Evolutionary conservation across 805 yeast genomes (phyloP).

Genomic region (Ogataea ganodermae): DNA sequence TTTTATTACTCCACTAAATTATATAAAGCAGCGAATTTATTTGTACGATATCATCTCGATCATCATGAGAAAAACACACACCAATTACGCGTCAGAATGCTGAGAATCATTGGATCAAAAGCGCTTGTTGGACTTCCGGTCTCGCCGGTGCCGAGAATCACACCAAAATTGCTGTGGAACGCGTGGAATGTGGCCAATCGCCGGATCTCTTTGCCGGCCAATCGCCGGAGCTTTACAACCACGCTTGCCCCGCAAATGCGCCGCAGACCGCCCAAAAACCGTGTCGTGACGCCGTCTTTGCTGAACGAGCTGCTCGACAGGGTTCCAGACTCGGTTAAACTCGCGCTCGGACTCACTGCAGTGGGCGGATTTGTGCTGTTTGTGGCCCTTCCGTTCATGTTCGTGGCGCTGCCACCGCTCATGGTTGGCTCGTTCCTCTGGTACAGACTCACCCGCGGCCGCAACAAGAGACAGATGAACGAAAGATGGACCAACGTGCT

Average conservation of each 20-base stretch:
- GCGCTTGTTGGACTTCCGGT: neutral
- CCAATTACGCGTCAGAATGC: neutral
- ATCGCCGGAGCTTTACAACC: neutral
- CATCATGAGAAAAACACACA: neutral
- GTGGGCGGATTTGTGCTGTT: conserved; percentile 32
- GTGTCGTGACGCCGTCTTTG: conserved; percentile 19
- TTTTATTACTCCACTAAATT: neutral
- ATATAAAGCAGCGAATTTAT: neutral
- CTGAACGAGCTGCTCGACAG: conserved; percentile 21
- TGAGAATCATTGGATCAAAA: neutral
- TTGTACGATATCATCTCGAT: neutral
- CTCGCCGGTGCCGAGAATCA: neutral
- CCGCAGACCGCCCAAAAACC: conserved; percentile 28
- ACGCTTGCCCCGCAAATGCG: neutral
- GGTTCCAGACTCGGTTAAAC: conserved; percentile 34
- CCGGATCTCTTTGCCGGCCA: neutral
- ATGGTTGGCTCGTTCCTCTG: conserved; percentile 29
- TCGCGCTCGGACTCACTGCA: conserved; percentile 28
- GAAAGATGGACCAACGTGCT: conserved; percentile 27
- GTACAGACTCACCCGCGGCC: conserved; percentile 16
- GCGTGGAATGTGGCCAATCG: neutral
- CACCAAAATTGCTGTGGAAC: neutral
- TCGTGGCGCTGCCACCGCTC: conserved; percentile 36
- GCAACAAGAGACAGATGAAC: conserved; percentile 17
- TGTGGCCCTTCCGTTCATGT: conserved; percentile 35